These are phyloP conservation scores for Puccinia polysora DNA, from an alignment of 1,284 basidiomycete genomes.

Conservation along the genomic window DNA sequence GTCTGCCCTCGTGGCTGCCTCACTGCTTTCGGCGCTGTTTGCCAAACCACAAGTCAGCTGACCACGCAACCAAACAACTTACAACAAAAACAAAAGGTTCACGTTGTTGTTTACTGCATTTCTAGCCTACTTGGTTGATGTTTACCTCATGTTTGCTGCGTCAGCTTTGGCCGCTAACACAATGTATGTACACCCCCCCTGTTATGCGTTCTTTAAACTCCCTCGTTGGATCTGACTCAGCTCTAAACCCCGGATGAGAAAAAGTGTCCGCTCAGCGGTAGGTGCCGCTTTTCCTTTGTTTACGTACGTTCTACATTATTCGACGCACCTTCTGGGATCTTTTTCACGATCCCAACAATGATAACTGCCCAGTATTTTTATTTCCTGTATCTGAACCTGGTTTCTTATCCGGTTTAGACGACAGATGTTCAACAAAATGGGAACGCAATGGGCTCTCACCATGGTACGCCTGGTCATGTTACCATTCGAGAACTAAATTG, in stretches of 20 bases:
- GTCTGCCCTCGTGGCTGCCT: not conserved
- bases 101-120: constrained; percentile 64
- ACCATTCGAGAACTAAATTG: no score
- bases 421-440: constrained; percentile 51
- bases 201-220: no score
- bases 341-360: no score
- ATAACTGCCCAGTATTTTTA: constrained; percentile 55
- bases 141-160: constrained; percentile 63
- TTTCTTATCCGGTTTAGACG: constrained; percentile 10
- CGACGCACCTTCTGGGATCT: no score
- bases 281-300: constrained; percentile 67
- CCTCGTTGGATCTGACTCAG: no score
- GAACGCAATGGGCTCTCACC: constrained; percentile 61
- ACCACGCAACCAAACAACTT: not conserved
- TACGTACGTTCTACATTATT: constrained; percentile 53
- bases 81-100: constrained; percentile 53
- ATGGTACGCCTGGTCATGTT: no score
- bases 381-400: constrained; percentile 61
- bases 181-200: constrained; percentile 51
- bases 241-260: no score
- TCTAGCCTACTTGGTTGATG: constrained; percentile 56
- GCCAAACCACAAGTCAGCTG: not conserved
- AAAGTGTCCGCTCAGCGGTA: constrained; percentile 7
- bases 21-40: not conserved
- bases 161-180: constrained; percentile 70